Percentiles rank a stretch among this genome's conserved stretches.
Conservation (phyloP, 2,329 filamentous ascomycete species). For the Stachybotrys elegans region DNA sequence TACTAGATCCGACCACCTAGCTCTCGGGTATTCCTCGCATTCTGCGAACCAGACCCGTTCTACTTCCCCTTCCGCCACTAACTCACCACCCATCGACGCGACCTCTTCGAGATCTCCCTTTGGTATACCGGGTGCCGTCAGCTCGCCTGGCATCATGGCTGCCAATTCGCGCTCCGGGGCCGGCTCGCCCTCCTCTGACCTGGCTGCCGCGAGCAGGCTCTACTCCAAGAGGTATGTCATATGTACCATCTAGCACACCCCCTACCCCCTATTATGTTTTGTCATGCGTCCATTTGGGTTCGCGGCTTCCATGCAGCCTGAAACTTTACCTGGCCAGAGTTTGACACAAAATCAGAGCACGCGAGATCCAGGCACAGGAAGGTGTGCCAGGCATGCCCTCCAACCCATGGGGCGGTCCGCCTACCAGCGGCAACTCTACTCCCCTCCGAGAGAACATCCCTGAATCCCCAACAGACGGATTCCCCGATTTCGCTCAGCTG, state of each 20-base stretch:
- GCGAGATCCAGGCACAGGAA: conserved; percentile 97
- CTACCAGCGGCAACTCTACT: conserved; percentile 93
- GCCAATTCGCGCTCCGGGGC: conserved; percentile 69
- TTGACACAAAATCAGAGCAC: conserved; percentile 60
- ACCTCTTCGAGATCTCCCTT: conserved; percentile 66
- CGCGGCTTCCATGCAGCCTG: conserved; percentile 3
- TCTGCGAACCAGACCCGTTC: conserved; percentile 66
- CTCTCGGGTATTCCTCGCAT: conserved; percentile 74
- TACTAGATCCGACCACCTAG: conserved; percentile 80
- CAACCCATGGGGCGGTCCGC: conserved; percentile 88
- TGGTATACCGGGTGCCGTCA: conserved; percentile 60
- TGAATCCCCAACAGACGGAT: conserved; percentile 92
- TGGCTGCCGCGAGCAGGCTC: conserved; percentile 64
- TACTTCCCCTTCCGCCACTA: conserved; percentile 72
- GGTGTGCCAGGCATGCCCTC: conserved; percentile 65
- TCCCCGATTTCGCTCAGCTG: conserved; percentile 79
- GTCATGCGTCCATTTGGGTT: conserved; percentile 8
- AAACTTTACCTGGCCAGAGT: not conserved
- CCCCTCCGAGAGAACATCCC: conserved; percentile 95
- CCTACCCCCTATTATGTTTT: conserved; percentile 4
- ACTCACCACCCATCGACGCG: conserved; percentile 69
- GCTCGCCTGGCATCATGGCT: conserved; percentile 53
- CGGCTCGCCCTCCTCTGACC: conserved; percentile 94
- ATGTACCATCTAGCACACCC: conserved; percentile 26
- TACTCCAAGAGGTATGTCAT: conserved; percentile 97